Evolutionary conservation across 2,329 filamentous ascomycete genomes (phyloP).

Genomic region (Cladophialophora psammophila): DNA sequence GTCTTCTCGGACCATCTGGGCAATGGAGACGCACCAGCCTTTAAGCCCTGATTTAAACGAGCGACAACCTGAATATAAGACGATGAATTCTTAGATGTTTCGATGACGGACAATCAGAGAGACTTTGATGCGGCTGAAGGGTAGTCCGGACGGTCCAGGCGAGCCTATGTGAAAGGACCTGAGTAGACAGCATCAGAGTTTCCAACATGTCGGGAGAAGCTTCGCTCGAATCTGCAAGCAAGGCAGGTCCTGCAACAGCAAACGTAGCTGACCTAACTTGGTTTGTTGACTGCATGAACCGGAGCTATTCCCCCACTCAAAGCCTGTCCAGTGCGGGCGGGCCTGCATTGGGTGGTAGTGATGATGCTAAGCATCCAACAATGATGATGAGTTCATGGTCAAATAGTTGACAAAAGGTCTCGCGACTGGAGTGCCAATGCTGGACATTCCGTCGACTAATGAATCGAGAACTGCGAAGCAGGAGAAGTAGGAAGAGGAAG

Average conservation of each 20-base stretch:
- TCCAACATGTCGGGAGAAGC: conserved; percentile 1
- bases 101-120: background rate
- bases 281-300: conserved; percentile 1
- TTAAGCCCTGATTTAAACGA: background rate
- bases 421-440: background rate
- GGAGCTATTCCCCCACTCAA: conserved; percentile 17
- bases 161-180: background rate
- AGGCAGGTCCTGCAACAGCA: conserved; percentile 14
- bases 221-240: conserved; percentile 14
- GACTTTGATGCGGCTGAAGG: background rate
- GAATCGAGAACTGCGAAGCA: background rate
- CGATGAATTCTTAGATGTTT: background rate
- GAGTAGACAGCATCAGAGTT: background rate
- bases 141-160: background rate
- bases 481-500: background rate
- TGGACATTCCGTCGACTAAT: background rate
- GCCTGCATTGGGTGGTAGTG: conserved; percentile 1
- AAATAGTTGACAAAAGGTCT: background rate
- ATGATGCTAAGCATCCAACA: background rate
- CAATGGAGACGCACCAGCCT: background rate
- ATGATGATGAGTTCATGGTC: background rate
- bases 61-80: background rate
- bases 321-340: conserved; percentile 8
- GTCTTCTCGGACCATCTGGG: background rate
- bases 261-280: conserved; percentile 7